Evolutionary conservation across 495 filamentous ascomycete genomes (phyloP).

Genomic region (Entonaema liquescens): DNA sequence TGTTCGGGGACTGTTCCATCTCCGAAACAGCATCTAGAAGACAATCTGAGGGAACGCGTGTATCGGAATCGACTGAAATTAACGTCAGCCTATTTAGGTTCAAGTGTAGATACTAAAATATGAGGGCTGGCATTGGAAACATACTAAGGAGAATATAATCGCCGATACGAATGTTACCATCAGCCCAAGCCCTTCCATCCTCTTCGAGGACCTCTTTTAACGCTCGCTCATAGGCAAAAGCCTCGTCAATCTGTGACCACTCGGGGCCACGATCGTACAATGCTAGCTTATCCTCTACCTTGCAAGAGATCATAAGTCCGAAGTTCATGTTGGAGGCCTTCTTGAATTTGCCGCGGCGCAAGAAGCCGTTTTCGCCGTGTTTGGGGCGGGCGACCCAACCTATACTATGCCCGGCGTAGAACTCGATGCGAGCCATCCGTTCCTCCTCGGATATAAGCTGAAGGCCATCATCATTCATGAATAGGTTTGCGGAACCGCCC

Average conservation of each 20-base stretch:
- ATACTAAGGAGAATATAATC: slow-evolving; percentile 76
- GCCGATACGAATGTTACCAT: slow-evolving; percentile 80
- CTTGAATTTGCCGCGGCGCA: slow-evolving; percentile 72
- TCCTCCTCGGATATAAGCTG: slow-evolving; percentile 75
- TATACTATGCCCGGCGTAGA: slow-evolving; percentile 76
- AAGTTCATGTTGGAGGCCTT: slow-evolving; percentile 91
- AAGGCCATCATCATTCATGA: slow-evolving; percentile 82
- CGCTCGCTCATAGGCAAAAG: slow-evolving; percentile 70
- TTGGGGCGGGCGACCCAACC: slow-evolving; percentile 81
- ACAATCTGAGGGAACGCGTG: slow-evolving; percentile 77
- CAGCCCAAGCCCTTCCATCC: slow-evolving; percentile 78
- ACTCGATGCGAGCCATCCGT: slow-evolving; percentile 70
- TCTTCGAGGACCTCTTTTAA: slow-evolving; percentile 75
- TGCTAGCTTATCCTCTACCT: slow-evolving; percentile 74
- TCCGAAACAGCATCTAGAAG: slow-evolving; percentile 79
- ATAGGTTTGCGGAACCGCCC: slow-evolving; percentile 81
- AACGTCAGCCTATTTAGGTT: background rate
- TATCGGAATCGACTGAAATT: slow-evolving; percentile 74
- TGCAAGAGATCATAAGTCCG: slow-evolving; percentile 75
- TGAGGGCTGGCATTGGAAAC: background rate
- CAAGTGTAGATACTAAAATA: background rate
- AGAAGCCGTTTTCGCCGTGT: slow-evolving; percentile 68
- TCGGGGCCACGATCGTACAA: slow-evolving; percentile 62
- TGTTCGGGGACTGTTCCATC: slow-evolving; percentile 82
- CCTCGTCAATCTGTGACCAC: slow-evolving; percentile 76